Evolutionary conservation across 2,329 filamentous ascomycete genomes (phyloP).

Genomic region (Trichoderma gracile): DNA sequence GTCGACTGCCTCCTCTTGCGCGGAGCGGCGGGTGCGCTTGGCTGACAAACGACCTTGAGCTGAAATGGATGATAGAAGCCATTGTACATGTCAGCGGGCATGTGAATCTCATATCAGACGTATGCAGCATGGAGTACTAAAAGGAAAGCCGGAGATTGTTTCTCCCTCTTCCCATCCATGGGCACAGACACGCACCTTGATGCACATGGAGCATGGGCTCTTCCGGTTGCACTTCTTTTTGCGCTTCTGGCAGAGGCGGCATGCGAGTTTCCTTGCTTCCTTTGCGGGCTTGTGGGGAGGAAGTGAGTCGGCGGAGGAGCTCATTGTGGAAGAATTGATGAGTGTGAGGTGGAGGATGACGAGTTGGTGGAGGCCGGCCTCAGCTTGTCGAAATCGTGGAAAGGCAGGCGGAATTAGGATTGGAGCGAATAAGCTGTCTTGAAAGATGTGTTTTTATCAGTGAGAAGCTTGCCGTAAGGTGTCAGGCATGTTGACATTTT

Average conservation of each 20-base stretch:
- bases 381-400: neutral
- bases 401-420: neutral
- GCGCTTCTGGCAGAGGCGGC: conserved; percentile 14
- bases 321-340: neutral
- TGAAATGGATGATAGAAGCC: neutral
- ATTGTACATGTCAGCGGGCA: neutral
- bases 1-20: conserved; percentile 13
- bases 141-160: neutral
- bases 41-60: conserved; percentile 18
- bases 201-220: conserved; percentile 19
- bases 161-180: neutral
- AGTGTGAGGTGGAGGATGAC: no score
- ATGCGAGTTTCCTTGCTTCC: conserved; percentile 17
- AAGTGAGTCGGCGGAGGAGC: neutral
- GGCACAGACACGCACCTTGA: conserved; percentile 8
- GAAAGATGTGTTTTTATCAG: neutral
- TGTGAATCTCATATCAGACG: neutral
- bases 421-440: neutral
- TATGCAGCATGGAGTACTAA: neutral
- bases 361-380: no score
- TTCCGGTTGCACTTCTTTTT: conserved; percentile 22
- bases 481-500: neutral
- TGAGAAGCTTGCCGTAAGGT: neutral
- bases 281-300: conserved; percentile 7
- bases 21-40: conserved; percentile 14